These are phyloP conservation scores for Arthonia radiata DNA, from an alignment of 495 filamentous ascomycete genomes.

Conservation along the genomic window DNA sequence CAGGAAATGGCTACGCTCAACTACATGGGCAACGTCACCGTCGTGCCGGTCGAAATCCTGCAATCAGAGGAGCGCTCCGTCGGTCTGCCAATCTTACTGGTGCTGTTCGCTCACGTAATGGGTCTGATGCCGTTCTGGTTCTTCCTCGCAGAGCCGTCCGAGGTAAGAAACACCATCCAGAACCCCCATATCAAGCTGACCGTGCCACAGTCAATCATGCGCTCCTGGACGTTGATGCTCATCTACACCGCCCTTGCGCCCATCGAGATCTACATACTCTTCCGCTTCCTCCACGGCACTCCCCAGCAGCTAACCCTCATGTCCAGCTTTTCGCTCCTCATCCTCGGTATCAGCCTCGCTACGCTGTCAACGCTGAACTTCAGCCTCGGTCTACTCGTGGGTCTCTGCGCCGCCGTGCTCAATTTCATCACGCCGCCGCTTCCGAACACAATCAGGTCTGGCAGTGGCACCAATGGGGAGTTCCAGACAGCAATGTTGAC, in stretches of 20 bases:
- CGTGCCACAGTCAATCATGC: slow-evolving; percentile 7
- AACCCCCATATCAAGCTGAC: slow-evolving; percentile 3
- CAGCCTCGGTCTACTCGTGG: slow-evolving; percentile 66
- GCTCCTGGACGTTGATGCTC: slow-evolving; percentile 29
- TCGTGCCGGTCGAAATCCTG: slow-evolving; percentile 8
- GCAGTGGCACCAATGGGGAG: background rate
- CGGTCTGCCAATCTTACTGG: too few species aligned
- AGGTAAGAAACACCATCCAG: slow-evolving; percentile 6
- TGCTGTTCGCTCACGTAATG: too few species aligned
- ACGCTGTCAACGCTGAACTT: slow-evolving; percentile 93
- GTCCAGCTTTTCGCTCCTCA: slow-evolving; percentile 74
- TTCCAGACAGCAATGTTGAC: background rate
- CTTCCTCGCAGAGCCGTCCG: slow-evolving; percentile 10
- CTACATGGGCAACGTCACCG: slow-evolving; percentile 7
- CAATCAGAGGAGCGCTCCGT: too few species aligned
- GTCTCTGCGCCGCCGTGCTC: slow-evolving; percentile 50
- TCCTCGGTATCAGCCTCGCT: slow-evolving; percentile 74
- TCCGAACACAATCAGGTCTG: too few species aligned
- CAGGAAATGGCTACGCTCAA: slow-evolving; percentile 4
- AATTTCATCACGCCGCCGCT: too few species aligned
- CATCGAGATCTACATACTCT: slow-evolving; percentile 54
- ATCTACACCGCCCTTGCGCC: slow-evolving; percentile 49
- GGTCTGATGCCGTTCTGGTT: slow-evolving; percentile 13
- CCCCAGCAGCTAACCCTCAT: slow-evolving; percentile 44
- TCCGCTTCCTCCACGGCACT: slow-evolving; percentile 67